Base-by-base conservation (phyloP, 2,329 filamentous ascomycete genomes). In the Fusarium nematophilum region DNA sequence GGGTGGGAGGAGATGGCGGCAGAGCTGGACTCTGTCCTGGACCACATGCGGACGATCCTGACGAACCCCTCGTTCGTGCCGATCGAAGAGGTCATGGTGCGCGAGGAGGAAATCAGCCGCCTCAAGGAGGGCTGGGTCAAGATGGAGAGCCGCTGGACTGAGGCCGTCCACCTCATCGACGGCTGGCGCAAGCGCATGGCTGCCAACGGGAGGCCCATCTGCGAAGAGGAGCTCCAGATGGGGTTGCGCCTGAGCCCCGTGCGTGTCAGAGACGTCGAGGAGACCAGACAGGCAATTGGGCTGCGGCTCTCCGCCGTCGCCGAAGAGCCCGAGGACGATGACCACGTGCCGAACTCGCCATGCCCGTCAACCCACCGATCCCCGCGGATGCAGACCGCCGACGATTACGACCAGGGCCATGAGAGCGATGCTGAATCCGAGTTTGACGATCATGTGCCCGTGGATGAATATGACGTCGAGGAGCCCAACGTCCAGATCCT, bases 11-110 rank as follows among this genome's bases (percentile, higher is more conserved):
- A 93, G 37, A 83, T 98, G 58, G 86, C 90, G 1, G 72, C 78
- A 8, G 90, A 96, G 62, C 86, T 97, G 76, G 89, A 93, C 47
- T 80, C 80, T 6, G 88, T 96, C 9, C 82, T 98, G 57, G 87
- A 90, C 27, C 92, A 96, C 70, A 84, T 99, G 62, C 86, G 90
- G 63, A 90, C 85, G 3, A 86, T 99, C 30, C 81, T 99, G 37
- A 97, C 93, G 8, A 98, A 98, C 70, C 95, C 95, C 1, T 96
- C 93, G 3, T 99, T 98, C 73, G 95, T 97, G 11, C 91, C 94
- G 1, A 86, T 98, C 17, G 95, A 98, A 68, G 95, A 98, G 73
- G 92, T 99, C 3, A 89, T 96, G 70, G 78, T 93, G n/a, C 87
- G 94, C 49, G 94, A 99, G 62, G 90, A 96, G 56, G 93, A 97